Percentiles rank a stretch among this genome's conserved stretches.
phyloP scores from a whole-genome alignment of 169 alveolate genomes.

The Eimeria tenella region DNA sequence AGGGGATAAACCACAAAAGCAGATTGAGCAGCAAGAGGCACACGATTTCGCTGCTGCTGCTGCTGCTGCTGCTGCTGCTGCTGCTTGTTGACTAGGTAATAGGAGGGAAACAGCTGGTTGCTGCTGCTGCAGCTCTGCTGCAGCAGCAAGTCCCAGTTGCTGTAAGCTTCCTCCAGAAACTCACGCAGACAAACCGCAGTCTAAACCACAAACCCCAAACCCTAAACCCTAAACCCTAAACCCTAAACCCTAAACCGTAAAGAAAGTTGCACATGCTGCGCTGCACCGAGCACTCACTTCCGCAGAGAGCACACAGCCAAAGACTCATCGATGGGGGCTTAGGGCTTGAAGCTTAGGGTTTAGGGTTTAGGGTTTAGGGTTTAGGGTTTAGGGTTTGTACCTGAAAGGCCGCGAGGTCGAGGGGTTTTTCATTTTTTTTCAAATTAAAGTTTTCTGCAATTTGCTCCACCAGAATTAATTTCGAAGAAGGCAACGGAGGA shows the following conservation, averaged over 20 bases:
- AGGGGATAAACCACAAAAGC: not conserved
- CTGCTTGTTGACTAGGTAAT: not conserved
- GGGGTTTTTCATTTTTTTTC: too few species aligned
- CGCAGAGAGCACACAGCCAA: too few species aligned
- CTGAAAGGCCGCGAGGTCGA: too few species aligned
- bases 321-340: too few species aligned
- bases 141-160: not conserved
- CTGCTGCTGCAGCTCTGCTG: not conserved
- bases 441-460: too few species aligned
- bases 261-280: too few species aligned
- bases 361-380: not conserved
- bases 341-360: too few species aligned
- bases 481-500: too few species aligned
- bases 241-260: not conserved
- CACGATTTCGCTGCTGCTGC: not conserved
- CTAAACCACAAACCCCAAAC: constrained; percentile 31
- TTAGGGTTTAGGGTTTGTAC: not conserved
- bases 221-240: constrained; percentile 51
- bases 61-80: not conserved
- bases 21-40: not conserved
- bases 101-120: constrained; percentile 3
- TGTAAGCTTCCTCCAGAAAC: not conserved
- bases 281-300: too few species aligned
- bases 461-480: too few species aligned
- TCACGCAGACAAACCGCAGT: constrained; percentile 1